A percentile compares a stretch with the other conserved stretches of the same genome.
These are phyloP conservation scores for Aureobasidium sp. DNA, from an alignment of 2,329 filamentous ascomycete species.

Conservation along the genomic window DNA sequence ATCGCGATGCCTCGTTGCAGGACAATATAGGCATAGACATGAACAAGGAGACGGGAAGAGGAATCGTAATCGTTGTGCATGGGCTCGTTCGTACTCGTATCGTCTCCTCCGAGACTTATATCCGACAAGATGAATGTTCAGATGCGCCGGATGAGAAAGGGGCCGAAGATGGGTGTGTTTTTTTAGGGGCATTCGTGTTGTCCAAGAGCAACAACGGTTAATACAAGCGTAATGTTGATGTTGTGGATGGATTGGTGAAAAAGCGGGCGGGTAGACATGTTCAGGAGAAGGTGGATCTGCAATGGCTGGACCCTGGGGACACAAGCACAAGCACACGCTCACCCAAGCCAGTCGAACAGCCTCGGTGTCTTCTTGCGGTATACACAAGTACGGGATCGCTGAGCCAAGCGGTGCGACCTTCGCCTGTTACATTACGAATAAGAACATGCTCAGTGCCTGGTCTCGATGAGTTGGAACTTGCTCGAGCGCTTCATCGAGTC, in stretches of 20 bases:
- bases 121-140: background rate
- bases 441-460: slow-evolving; percentile 4
- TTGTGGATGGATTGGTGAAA: background rate
- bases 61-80: background rate
- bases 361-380: slow-evolving; percentile 2
- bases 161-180: background rate
- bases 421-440: background rate
- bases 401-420: background rate
- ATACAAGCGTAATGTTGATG: background rate
- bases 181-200: background rate
- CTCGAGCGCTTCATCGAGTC: slow-evolving; percentile 86
- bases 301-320: background rate
- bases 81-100: background rate
- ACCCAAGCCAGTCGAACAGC: background rate
- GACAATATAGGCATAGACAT: slow-evolving; percentile 1
- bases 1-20: background rate
- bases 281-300: background rate
- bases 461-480: slow-evolving; percentile 62
- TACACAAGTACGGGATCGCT: background rate
- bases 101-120: background rate
- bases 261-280: too few relatives aligned
- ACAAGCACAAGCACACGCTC: background rate
- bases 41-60: background rate
- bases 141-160: background rate
- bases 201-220: background rate